Evolutionary conservation across 352 stramenopile genomes (phyloP).

Genomic region (Pythium angustatum): DNA sequence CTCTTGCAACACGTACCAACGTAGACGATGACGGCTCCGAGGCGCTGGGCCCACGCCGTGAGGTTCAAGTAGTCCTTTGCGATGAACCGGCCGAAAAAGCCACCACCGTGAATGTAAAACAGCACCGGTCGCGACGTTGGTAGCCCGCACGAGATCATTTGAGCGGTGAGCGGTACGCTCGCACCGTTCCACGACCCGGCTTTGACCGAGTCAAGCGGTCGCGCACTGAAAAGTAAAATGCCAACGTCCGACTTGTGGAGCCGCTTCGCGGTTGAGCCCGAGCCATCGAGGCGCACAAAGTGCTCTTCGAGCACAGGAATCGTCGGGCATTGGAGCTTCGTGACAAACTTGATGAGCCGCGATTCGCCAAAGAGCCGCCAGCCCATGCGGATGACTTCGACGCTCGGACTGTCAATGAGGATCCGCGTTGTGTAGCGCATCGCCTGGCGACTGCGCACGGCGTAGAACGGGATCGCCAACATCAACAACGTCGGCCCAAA

Average conservation of each 20-base stretch:
- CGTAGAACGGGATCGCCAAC: slow-evolving; percentile 82
- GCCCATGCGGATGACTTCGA: slow-evolving; percentile 85
- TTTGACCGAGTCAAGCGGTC: slow-evolving; percentile 60
- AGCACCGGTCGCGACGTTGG: slow-evolving; percentile 69
- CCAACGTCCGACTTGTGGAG: slow-evolving; percentile 58
- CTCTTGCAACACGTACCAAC: slow-evolving; percentile 80
- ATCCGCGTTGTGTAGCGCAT: slow-evolving; percentile 74
- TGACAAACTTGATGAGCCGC: slow-evolving; percentile 63
- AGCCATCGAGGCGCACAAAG: slow-evolving; percentile 59
- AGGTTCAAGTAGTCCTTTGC: slow-evolving; percentile 83
- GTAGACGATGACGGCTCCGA: slow-evolving; percentile 87
- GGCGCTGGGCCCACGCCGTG: slow-evolving; percentile 60
- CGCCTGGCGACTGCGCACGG: slow-evolving; percentile 71
- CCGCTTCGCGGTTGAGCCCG: slow-evolving; percentile 32
- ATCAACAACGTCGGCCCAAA: slow-evolving; percentile 62
- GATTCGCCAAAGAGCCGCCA: slow-evolving; percentile 87
- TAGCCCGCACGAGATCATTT: slow-evolving; percentile 75
- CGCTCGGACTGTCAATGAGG: slow-evolving; percentile 77
- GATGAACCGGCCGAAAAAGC: slow-evolving; percentile 88
- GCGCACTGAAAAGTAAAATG: slow-evolving; percentile 70
- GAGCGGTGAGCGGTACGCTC: slow-evolving; percentile 45
- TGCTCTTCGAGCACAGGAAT: slow-evolving; percentile 67
- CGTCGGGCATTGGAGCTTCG: slow-evolving; percentile 58
- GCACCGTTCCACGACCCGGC: slow-evolving; percentile 71
- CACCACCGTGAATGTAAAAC: slow-evolving; percentile 86